Conservation (phyloP, 257 asterid species). For the Asclepias syriaca region DNA sequence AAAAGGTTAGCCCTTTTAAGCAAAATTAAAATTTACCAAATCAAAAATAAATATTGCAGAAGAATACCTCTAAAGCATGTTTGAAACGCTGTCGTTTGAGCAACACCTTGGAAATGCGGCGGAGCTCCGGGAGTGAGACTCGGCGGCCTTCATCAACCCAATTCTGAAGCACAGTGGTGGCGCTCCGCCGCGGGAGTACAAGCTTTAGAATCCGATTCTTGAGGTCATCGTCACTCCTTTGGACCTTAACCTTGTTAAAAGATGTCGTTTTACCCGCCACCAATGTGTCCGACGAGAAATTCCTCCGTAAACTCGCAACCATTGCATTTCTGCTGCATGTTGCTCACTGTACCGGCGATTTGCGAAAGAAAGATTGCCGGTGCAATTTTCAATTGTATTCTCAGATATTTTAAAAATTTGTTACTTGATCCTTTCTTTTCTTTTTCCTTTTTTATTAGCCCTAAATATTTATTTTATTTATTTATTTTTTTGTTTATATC, state of each 20-base stretch:
- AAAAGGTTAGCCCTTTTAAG: neutral
- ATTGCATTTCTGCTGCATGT: neutral
- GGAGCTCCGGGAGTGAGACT: conserved; percentile 25
- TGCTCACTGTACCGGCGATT: neutral
- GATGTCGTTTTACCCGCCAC: neutral
- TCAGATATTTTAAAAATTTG: neutral
- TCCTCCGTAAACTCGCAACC: conserved; percentile 14
- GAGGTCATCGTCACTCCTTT: conserved; percentile 1
- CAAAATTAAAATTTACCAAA: neutral
- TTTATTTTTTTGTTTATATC: no score
- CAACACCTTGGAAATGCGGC: conserved; percentile 19
- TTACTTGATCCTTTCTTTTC: neutral
- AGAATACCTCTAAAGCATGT: conserved; percentile 30
- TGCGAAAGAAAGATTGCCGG: neutral
- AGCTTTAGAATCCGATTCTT: conserved; percentile 18
- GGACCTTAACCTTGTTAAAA: neutral
- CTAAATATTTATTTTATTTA: no score
- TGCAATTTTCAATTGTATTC: neutral
- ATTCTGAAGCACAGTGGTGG: conserved; percentile 26
- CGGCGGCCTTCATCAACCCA: conserved; percentile 31
- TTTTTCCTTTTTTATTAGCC: no score
- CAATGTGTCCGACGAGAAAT: conserved; percentile 12
- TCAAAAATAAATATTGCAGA: neutral
- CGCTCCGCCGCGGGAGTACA: conserved; percentile 16
- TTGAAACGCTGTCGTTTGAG: conserved; percentile 21